A percentile compares a stretch with the other conserved stretches of the same genome.
Evolutionary conservation across 75 land plant genomes (phyloP).

Genomic region (Adiantum capillusveneris): DNA sequence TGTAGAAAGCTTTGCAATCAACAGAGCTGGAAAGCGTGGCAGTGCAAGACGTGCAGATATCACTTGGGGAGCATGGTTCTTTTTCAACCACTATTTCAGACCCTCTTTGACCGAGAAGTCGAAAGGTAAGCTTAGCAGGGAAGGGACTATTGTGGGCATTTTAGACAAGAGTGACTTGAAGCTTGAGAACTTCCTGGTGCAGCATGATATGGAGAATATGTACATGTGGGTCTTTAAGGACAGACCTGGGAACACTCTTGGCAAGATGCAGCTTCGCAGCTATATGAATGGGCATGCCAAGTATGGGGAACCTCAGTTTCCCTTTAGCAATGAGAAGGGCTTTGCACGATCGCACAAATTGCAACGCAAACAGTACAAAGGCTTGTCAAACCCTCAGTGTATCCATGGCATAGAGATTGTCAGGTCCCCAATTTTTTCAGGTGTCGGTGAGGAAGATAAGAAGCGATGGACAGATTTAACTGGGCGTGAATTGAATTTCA

Average conservation of each 20-base stretch:
- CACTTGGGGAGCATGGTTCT: slow-evolving; percentile 96
- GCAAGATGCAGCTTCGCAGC: slow-evolving; percentile 95
- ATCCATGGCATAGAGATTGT: slow-evolving; percentile 87
- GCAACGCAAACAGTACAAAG: slow-evolving; percentile 91
- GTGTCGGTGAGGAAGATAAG: slow-evolving; percentile 48
- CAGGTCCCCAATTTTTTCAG: slow-evolving; percentile 47
- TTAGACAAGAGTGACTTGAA: slow-evolving; percentile 71
- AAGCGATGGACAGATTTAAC: slow-evolving; percentile 83
- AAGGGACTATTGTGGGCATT: slow-evolving; percentile 1
- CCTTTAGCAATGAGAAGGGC: slow-evolving; percentile 74
- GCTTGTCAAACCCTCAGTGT: slow-evolving; percentile 87
- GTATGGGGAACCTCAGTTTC: slow-evolving; percentile 79
- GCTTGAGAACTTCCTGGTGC: slow-evolving; percentile 76
- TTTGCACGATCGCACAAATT: slow-evolving; percentile 82
- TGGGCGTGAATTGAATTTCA: slow-evolving; percentile 71
- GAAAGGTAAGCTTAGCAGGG: slow-evolving; percentile 51
- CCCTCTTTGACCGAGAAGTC: slow-evolving; percentile 64
- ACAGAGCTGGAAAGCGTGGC: not conserved
- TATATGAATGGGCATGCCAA: slow-evolving; percentile 93
- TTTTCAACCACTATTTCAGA: slow-evolving; percentile 80
- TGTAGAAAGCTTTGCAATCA: not conserved
- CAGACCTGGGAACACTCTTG: slow-evolving; percentile 74
- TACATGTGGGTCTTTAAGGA: slow-evolving; percentile 98
- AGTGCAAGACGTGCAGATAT: slow-evolving; percentile 56
- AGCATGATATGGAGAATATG: slow-evolving; percentile 98